Conservation (phyloP, 2,329 filamentous ascomycete genomes). For the Xylariales sp. region DNA sequence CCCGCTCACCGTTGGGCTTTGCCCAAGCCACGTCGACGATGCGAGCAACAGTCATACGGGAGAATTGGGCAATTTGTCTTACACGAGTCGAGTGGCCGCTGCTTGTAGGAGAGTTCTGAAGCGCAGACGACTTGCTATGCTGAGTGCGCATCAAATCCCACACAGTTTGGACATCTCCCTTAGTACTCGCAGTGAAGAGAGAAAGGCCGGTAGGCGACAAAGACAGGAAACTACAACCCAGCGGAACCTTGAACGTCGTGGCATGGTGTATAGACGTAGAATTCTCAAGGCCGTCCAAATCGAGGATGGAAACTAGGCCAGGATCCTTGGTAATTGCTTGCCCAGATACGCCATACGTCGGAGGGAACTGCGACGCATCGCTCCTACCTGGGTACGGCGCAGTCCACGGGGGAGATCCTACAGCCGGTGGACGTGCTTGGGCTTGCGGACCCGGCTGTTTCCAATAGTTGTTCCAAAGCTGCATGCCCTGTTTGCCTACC, state of each 20-base stretch:
- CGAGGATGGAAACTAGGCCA: slow-evolving; percentile 69
- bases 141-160: slow-evolving; percentile 73
- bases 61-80: slow-evolving; percentile 82
- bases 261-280: slow-evolving; percentile 55
- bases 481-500: slow-evolving; percentile 71
- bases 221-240: slow-evolving; percentile 77
- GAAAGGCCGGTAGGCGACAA: slow-evolving; percentile 70
- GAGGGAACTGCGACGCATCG: slow-evolving; percentile 60
- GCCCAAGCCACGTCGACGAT: slow-evolving; percentile 91
- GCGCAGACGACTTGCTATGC: slow-evolving; percentile 55
- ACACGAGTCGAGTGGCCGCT: slow-evolving; percentile 54
- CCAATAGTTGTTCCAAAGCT: slow-evolving; percentile 79
- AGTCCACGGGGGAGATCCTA: slow-evolving; percentile 43
- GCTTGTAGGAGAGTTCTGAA: slow-evolving; percentile 49
- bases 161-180: slow-evolving; percentile 77
- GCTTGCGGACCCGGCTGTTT: slow-evolving; percentile 49
- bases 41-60: slow-evolving; percentile 84
- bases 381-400: slow-evolving; percentile 38
- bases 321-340: slow-evolving; percentile 60
- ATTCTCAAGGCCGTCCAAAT: slow-evolving; percentile 56
- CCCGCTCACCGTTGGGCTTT: slow-evolving; percentile 70
- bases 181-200: slow-evolving; percentile 74
- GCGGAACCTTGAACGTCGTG: slow-evolving; percentile 64
- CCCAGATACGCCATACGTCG: slow-evolving; percentile 63
- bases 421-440: slow-evolving; percentile 38